A percentile compares a stretch with the other conserved stretches of the same genome.
Evolutionary conservation across 257 asterid genomes (phyloP).

Genomic region (Solanum raphanifolium): DNA sequence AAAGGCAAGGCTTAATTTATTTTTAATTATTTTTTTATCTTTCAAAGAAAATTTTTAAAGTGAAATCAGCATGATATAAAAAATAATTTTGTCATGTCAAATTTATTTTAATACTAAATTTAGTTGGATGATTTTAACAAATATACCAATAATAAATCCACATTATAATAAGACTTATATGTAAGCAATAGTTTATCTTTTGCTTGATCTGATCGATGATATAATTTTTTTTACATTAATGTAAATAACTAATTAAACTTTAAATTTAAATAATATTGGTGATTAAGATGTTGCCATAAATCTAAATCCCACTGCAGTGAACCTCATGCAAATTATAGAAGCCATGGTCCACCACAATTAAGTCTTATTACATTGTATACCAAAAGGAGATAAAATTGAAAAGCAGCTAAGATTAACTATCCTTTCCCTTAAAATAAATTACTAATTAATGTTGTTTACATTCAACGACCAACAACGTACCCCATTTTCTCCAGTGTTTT

Average conservation of each 20-base stretch:
- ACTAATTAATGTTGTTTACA: constrained; percentile 23
- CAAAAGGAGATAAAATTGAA: constrained; percentile 20
- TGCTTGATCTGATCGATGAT: background rate
- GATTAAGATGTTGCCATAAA: constrained; percentile 4
- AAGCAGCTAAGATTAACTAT: constrained; percentile 25
- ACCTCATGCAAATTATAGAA: constrained; percentile 34
- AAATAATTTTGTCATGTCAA: too few relatives aligned
- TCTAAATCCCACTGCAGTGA: constrained; percentile 19
- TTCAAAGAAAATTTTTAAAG: too few relatives aligned
- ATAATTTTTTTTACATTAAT: background rate
- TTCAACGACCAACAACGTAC: constrained; percentile 25
- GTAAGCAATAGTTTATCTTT: background rate
- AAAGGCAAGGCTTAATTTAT: too few relatives aligned
- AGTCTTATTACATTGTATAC: constrained; percentile 23
- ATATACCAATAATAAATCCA: background rate
- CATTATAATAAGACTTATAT: background rate
- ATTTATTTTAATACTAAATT: too few relatives aligned
- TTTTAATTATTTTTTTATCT: too few relatives aligned
- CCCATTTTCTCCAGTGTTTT: constrained; percentile 3
- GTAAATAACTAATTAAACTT: background rate
- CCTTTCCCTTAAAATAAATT: background rate
- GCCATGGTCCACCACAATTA: constrained; percentile 35
- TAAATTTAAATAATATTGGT: background rate
- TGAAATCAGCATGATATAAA: too few relatives aligned
- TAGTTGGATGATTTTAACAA: background rate